Conservation (phyloP, 1,284 basidiomycete genomes). For the Cryptococcus sp. region DNA sequence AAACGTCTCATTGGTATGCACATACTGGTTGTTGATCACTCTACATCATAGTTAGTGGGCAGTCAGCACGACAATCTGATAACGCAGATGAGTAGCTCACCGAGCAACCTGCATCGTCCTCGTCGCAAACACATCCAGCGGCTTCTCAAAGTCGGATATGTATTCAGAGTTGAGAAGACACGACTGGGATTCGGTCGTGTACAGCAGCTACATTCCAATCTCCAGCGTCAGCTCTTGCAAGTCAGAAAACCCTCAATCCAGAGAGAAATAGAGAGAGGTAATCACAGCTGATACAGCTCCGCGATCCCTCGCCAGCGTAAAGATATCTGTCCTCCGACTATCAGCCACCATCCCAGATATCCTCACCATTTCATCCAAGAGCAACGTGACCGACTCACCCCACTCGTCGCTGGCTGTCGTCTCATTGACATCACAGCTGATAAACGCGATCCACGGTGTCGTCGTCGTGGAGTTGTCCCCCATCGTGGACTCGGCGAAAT, state of each 20-base stretch:
- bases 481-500: conserved; percentile 62
- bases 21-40: conserved; percentile 64
- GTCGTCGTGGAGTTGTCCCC: conserved; percentile 54
- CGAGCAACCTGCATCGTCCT: conserved; percentile 31
- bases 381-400: conserved; percentile 49
- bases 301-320: conserved; percentile 68
- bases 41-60: conserved; percentile 32
- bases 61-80: no score
- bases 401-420: conserved; percentile 55
- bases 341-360: neutral
- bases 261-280: conserved; percentile 11
- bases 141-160: conserved; percentile 63
- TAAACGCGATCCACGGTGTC: conserved; percentile 84
- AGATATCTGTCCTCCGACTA: conserved; percentile 60
- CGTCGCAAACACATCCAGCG: conserved; percentile 70
- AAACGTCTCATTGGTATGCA: conserved; percentile 55
- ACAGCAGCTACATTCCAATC: conserved; percentile 60
- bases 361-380: neutral
- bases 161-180: conserved; percentile 73
- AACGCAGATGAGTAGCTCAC: conserved; percentile 14
- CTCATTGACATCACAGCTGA: conserved; percentile 73
- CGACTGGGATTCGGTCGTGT: conserved; percentile 64
- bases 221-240: neutral
- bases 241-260: neutral
- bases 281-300: conserved; percentile 74